Evolutionary conservation across 345 rosid genomes (phyloP).

Genomic region (Hibiscus tridactylites): DNA sequence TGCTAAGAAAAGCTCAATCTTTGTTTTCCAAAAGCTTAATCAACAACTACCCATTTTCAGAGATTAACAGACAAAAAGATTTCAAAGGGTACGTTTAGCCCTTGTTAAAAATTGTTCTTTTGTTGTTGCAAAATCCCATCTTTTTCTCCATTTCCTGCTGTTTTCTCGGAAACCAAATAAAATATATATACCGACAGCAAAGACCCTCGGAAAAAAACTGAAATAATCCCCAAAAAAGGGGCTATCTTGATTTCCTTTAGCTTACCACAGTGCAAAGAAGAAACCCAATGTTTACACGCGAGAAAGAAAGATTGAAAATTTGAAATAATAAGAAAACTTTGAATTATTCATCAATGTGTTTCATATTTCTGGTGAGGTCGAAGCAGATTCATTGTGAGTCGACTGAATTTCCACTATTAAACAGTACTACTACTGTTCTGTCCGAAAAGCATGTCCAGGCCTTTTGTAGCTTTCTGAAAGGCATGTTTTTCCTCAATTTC

Average conservation of each 20-base stretch:
- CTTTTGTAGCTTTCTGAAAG: too few relatives aligned
- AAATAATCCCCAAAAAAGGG: background rate
- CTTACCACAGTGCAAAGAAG: background rate
- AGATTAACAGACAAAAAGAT: background rate
- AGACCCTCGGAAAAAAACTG: background rate
- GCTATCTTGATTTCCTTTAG: background rate
- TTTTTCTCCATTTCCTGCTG: background rate
- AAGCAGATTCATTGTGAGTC: constrained; percentile 31
- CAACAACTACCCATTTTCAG: background rate
- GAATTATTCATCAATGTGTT: background rate
- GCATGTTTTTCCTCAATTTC: too few relatives aligned
- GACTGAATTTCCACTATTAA: constrained; percentile 29
- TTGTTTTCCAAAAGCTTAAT: background rate
- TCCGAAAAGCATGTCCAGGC: too few relatives aligned
- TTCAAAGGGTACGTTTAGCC: background rate
- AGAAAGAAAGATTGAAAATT: background rate
- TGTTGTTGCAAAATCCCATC: constrained; percentile 7
- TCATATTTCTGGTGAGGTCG: constrained; percentile 17
- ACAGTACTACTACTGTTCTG: too few relatives aligned
- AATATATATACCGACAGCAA: background rate
- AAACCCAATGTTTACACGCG: background rate
- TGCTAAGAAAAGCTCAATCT: background rate
- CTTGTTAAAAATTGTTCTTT: too few relatives aligned
- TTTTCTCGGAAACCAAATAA: constrained; percentile 16
- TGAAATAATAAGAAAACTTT: background rate